phyloP scores from a whole-genome alignment of 768 basidiomycete species.

The Lactifluus pinguis region DNA sequence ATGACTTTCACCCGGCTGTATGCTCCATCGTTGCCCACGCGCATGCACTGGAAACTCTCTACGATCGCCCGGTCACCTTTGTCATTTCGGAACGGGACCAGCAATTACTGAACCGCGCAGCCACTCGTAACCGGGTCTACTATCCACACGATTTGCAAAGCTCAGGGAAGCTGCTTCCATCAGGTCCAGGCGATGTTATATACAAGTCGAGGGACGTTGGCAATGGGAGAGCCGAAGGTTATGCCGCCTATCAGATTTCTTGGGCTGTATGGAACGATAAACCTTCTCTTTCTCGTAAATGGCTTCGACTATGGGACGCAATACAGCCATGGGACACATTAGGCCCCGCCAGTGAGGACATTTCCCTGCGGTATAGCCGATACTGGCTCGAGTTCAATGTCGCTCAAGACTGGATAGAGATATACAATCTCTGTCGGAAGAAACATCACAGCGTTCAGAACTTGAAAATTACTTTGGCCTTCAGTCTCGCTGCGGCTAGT shows the following conservation, averaged over 20 bases:
- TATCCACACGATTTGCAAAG: neutral
- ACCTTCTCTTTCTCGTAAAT: neutral
- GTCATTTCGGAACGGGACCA: neutral
- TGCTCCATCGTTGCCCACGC: neutral
- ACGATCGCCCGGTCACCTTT: neutral
- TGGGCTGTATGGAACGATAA: neutral
- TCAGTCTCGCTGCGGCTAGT: neutral
- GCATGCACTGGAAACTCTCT: neutral
- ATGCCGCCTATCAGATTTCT: neutral
- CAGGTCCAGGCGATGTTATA: neutral
- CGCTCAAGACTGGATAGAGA: neutral
- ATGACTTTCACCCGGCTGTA: neutral
- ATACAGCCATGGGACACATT: neutral
- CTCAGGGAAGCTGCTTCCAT: neutral
- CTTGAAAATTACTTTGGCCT: neutral
- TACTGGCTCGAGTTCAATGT: slow-evolving; percentile 2
- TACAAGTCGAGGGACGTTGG: neutral
- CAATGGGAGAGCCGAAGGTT: neutral
- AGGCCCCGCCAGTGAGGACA: neutral
- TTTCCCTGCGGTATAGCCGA: slow-evolving; percentile 1
- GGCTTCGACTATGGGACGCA: neutral
- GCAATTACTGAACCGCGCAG: neutral
- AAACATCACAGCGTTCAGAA: neutral
- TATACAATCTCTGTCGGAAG: neutral
- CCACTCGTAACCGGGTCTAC: neutral